Conservation (phyloP, 257 asterid species). For the Cynanchum wilfordii region DNA sequence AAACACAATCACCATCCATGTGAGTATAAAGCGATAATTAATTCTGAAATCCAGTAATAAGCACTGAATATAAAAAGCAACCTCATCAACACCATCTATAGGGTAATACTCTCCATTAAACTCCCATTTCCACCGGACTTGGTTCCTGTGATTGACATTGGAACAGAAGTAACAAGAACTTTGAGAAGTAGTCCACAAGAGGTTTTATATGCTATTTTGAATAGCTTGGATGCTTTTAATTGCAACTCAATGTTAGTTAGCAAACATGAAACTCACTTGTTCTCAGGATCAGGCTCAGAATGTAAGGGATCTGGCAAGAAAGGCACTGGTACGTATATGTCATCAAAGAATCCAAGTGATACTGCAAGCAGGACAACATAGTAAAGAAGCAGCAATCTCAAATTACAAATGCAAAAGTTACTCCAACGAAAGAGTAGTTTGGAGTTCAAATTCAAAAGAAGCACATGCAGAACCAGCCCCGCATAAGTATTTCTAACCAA, state of each 20-base stretch:
- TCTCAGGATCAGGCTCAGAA: constrained; percentile 57
- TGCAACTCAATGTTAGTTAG: neutral
- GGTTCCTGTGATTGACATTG: constrained; percentile 28
- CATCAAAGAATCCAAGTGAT: constrained; percentile 86
- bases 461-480: too few species aligned
- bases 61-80: constrained; percentile 19
- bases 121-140: constrained; percentile 66
- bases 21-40: constrained; percentile 6
- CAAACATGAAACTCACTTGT: constrained; percentile 36
- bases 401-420: neutral
- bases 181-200: neutral
- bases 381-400: constrained; percentile 3
- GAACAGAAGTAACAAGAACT: constrained; percentile 5
- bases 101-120: constrained; percentile 45
- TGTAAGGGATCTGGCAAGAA: constrained; percentile 33
- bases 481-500: too few species aligned
- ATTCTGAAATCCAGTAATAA: constrained; percentile 3
- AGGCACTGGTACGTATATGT: constrained; percentile 44
- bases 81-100: constrained; percentile 72
- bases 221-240: neutral
- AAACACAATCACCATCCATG: constrained; percentile 12
- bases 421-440: too few species aligned
- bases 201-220: neutral
- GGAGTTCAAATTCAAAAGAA: too few species aligned
- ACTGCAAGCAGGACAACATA: constrained; percentile 37